phyloP scores from a whole-genome alignment of 345 rosid species.

The Lepidium aucheri region DNA sequence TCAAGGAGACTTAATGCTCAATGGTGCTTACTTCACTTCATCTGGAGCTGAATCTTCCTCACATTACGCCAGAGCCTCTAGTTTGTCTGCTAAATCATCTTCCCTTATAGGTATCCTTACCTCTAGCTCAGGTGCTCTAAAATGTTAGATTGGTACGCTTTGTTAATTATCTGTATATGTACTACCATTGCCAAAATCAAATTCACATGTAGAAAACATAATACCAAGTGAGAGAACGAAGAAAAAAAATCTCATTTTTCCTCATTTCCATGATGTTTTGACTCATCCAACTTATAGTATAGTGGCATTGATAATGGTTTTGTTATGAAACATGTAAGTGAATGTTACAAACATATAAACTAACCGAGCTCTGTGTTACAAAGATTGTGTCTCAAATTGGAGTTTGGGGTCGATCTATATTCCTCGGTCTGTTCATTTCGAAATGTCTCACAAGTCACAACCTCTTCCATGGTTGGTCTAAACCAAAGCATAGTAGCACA shows the following conservation, averaged over 20 bases:
- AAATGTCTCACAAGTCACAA: slow-evolving; percentile 77
- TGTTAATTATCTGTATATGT: slow-evolving; percentile 30
- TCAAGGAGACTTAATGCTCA: slow-evolving; percentile 43
- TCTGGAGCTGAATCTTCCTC: slow-evolving; percentile 39
- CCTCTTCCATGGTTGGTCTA: slow-evolving; percentile 80
- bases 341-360: neutral
- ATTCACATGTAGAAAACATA: neutral
- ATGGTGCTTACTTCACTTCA: slow-evolving; percentile 48
- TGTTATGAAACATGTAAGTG: neutral
- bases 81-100: slow-evolving; percentile 54
- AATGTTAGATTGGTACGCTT: slow-evolving; percentile 34
- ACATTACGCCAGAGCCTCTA: slow-evolving; percentile 51
- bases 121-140: slow-evolving; percentile 37
- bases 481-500: slow-evolving; percentile 66
- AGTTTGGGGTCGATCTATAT: slow-evolving; percentile 55
- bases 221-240: neutral
- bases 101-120: slow-evolving; percentile 42
- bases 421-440: slow-evolving; percentile 66
- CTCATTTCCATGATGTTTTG: slow-evolving; percentile 3
- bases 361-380: neutral
- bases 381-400: neutral
- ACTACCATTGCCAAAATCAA: neutral
- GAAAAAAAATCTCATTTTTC: slow-evolving; percentile 11
- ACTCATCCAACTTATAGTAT: slow-evolving; percentile 3
- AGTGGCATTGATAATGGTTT: slow-evolving; percentile 1